Evolutionary conservation across 495 filamentous ascomycete species (phyloP).

Genomic region (Aspergillus incahuasiensis): DNA sequence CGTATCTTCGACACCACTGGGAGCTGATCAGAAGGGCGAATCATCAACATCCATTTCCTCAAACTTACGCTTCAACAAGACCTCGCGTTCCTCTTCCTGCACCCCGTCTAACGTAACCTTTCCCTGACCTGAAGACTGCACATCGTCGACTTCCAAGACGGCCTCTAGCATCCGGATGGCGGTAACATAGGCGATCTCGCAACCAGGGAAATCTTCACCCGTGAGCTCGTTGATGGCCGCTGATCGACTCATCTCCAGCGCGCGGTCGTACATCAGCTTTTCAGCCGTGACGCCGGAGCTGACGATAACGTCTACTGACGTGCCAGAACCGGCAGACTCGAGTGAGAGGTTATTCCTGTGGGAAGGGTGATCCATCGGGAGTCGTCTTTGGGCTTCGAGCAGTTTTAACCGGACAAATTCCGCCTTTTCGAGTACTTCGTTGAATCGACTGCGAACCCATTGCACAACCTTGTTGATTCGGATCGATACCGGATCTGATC

Average conservation of each 20-base stretch:
- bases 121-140: constrained; percentile 25
- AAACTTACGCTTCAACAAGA: constrained; percentile 64
- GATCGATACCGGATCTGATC: constrained; percentile 49
- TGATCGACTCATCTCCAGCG: constrained; percentile 89
- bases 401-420: constrained; percentile 86
- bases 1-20: constrained; percentile 59
- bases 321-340: constrained; percentile 42
- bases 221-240: constrained; percentile 95
- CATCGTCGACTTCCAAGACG: constrained; percentile 78
- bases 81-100: constrained; percentile 66
- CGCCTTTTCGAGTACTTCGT: constrained; percentile 92
- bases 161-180: constrained; percentile 92
- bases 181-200: constrained; percentile 89
- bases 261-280: constrained; percentile 96
- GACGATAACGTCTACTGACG: constrained; percentile 62
- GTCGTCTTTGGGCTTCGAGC: constrained; percentile 75
- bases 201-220: constrained; percentile 80
- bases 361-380: constrained; percentile 79
- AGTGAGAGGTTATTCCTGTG: constrained; percentile 73
- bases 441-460: constrained; percentile 91
- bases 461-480: constrained; percentile 91
- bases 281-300: constrained; percentile 82
- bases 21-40: constrained; percentile 22
- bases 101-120: constrained; percentile 51
- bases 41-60: not conserved